phyloP scores from a whole-genome alignment of 257 asterid genomes.

The Solanum sitiens region DNA sequence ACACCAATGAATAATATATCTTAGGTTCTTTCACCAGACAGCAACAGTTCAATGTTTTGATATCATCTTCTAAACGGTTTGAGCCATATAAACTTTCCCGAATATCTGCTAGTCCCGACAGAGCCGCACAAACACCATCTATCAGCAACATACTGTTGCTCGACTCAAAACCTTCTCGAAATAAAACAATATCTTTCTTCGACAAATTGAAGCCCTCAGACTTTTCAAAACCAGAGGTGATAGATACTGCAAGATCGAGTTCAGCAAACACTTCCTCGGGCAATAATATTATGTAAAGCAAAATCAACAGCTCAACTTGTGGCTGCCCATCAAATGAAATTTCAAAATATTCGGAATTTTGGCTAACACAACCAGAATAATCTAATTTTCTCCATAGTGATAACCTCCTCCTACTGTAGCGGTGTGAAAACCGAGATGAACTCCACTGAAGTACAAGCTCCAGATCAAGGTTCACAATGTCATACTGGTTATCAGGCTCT shows the following conservation, averaged over 20 bases:
- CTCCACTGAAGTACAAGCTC: slow-evolving; percentile 74
- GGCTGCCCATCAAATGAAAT: slow-evolving; percentile 77
- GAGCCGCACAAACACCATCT: slow-evolving; percentile 42
- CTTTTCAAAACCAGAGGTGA: slow-evolving; percentile 4
- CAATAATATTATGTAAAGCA: slow-evolving; percentile 58
- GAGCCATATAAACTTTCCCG: slow-evolving; percentile 64
- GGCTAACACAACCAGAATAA: slow-evolving; percentile 50
- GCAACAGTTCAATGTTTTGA: slow-evolving; percentile 23
- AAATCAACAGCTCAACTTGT: slow-evolving; percentile 53
- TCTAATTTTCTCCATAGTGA: slow-evolving; percentile 69
- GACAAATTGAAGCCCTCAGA: slow-evolving; percentile 4
- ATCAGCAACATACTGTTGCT: slow-evolving; percentile 41
- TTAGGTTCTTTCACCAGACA: slow-evolving; percentile 31
- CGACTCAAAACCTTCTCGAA: slow-evolving; percentile 13
- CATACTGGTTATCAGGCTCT: slow-evolving; percentile 76
- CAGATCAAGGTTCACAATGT: slow-evolving; percentile 69
- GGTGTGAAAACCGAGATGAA: slow-evolving; percentile 50
- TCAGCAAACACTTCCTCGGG: slow-evolving; percentile 38
- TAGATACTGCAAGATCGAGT: slow-evolving; percentile 35
- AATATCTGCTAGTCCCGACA: slow-evolving; percentile 53
- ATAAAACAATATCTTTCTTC: slow-evolving; percentile 13
- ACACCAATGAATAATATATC: slow-evolving; percentile 46
- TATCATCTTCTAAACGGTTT: slow-evolving; percentile 47
- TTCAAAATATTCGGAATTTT: slow-evolving; percentile 72
- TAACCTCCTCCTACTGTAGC: slow-evolving; percentile 54